Conservation (phyloP, 1,139 yeast genomes). For the Sugiyamaella grinbergsii region DNA sequence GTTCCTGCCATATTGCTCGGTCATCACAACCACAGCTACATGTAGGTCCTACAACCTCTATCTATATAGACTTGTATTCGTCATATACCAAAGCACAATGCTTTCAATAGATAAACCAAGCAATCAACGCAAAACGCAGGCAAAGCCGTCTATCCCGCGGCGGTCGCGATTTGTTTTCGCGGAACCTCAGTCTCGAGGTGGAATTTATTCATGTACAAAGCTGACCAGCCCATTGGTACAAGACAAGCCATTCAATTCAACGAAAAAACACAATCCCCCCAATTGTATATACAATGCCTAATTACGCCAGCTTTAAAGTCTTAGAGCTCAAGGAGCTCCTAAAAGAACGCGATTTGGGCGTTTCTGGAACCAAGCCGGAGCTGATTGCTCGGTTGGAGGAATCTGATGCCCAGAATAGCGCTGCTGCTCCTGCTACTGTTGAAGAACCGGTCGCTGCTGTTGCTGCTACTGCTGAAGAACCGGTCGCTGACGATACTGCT, state of each 20-base stretch:
- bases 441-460: slow-evolving; percentile 29
- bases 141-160: too few relatives aligned
- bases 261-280: too few relatives aligned
- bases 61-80: too few relatives aligned
- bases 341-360: slow-evolving; percentile 65
- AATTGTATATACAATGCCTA: slow-evolving; percentile 49
- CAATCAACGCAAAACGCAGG: too few relatives aligned
- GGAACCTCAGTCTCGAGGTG: too few relatives aligned
- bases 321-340: slow-evolving; percentile 81
- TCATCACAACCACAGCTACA: too few relatives aligned
- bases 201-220: too few relatives aligned
- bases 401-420: slow-evolving; percentile 31
- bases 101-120: too few relatives aligned
- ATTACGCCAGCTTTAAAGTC: slow-evolving; percentile 69
- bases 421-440: slow-evolving; percentile 6
- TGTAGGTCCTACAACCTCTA: too few relatives aligned
- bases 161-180: too few relatives aligned
- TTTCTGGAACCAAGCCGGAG: slow-evolving; percentile 83
- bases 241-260: background rate
- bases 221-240: background rate
- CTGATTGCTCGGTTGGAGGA: slow-evolving; percentile 64
- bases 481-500: slow-evolving; percentile 10
- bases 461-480: slow-evolving; percentile 7
- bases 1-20: too few relatives aligned
- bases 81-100: too few relatives aligned